Base-by-base conservation (phyloP, 169 alveolate species). In the Cryptosporidium sp. region DNA sequence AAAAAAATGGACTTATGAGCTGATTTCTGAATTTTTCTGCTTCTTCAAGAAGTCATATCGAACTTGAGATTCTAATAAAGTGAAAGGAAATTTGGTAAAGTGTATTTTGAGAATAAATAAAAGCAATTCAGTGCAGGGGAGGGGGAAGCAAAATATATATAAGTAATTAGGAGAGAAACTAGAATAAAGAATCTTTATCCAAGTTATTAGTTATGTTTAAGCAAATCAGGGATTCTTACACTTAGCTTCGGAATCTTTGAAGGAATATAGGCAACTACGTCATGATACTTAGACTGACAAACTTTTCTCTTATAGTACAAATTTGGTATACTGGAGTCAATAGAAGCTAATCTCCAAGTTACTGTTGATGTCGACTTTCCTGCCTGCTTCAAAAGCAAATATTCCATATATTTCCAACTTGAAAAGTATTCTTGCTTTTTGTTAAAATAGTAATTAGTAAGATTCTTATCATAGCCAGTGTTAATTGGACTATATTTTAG, bases 341-440 rank as follows among this genome's bases (percentile, higher is more conserved):
- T 59, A 31, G 68, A 59, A 43, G 41, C 29, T 16, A 80, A 62
- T 43, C 51, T 80, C 89, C 89, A 80, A n/a, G 89, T 80, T 8
- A 48, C 55, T 80, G 16, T 5, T 9, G 75, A 65, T 7, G 3
- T 62, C 3, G 45, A 73, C 23, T n/a, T 18, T 18, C 52, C 70
- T 2, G 21, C n/a, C 18, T 65, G 59, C 10, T 41, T 80, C 35
- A 29, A 33, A 43, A 23, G 9, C 1, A 65, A 43, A 48, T 62
- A 80, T 62, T 80, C 89, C 35, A 65, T 65, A 18, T 39, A 41
- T 65, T 33, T 59, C 89, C 89, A 80, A 33, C 39, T 62, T 12
- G n/a, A 45, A 21, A 29, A 41, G 2, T n/a, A 12, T 26, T 80
- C 89, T 14, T 65, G 73, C 45, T 26, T 80, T 62, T 62, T 80